Evolutionary conservation across 768 basidiomycete species (phyloP).

Genomic region (Cystobasidium onofrii): DNA sequence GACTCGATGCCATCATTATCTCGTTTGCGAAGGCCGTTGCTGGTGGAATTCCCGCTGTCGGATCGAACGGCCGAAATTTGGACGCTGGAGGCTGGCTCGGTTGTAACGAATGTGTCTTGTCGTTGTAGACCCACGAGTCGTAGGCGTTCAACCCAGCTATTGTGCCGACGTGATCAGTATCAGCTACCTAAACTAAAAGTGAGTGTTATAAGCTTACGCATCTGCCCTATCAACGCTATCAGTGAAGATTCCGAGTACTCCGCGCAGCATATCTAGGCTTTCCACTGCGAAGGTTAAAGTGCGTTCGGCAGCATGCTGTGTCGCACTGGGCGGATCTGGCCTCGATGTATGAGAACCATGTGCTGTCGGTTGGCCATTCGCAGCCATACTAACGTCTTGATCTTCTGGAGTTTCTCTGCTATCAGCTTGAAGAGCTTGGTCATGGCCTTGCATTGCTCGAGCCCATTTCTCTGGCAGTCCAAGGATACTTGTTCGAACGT

Average conservation of each 20-base stretch:
- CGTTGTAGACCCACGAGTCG: slow-evolving; percentile 69
- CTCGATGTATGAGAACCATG: too few relatives aligned
- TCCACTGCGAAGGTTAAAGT: slow-evolving; percentile 78
- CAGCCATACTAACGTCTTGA: background rate
- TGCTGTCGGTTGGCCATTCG: too few relatives aligned
- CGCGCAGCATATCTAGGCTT: slow-evolving; percentile 83
- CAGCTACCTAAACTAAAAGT: background rate
- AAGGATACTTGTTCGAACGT: slow-evolving; percentile 68
- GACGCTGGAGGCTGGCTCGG: background rate
- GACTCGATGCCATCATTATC: background rate
- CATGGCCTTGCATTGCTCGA: slow-evolving; percentile 45
- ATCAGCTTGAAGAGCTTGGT: background rate
- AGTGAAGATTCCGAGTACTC: slow-evolving; percentile 76
- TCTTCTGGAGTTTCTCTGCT: background rate
- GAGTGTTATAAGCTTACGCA: slow-evolving; percentile 49
- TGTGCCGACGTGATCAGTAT: slow-evolving; percentile 15
- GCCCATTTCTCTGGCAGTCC: slow-evolving; percentile 77
- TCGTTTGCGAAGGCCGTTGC: background rate
- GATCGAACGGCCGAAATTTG: background rate
- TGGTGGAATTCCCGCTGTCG: background rate
- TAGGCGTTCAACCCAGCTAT: slow-evolving; percentile 73
- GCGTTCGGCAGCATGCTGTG: slow-evolving; percentile 66
- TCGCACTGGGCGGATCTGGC: too few relatives aligned
- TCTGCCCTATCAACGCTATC: slow-evolving; percentile 82
- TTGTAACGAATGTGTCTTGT: slow-evolving; percentile 38